Percentiles rank a stretch among this genome's conserved stretches.
These are phyloP conservation scores for Chaetomiaceae sp. DNA, from an alignment of 2,329 filamentous ascomycete genomes.

Conservation along the genomic window DNA sequence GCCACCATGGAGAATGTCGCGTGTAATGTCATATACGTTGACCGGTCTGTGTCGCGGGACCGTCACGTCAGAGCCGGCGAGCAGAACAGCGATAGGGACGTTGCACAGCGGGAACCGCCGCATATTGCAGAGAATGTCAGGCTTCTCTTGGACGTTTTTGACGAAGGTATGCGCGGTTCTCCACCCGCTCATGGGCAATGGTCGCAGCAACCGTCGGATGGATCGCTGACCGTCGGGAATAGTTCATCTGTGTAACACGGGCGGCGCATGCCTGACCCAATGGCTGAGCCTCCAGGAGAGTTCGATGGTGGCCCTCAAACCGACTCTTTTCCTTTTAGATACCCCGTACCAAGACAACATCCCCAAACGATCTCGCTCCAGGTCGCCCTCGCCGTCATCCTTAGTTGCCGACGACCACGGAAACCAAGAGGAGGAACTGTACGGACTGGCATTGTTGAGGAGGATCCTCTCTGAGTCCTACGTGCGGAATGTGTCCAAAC, in stretches of 20 bases:
- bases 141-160: constrained; percentile 51
- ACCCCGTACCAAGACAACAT: constrained; percentile 49
- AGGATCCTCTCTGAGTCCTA: constrained; percentile 56
- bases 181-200: not conserved
- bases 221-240: constrained; percentile 10
- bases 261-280: constrained; percentile 49
- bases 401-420: constrained; percentile 35
- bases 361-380: constrained; percentile 33
- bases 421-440: constrained; percentile 47
- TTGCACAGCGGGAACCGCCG: constrained; percentile 34
- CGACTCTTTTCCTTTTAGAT: constrained; percentile 55
- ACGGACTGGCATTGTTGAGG: constrained; percentile 52
- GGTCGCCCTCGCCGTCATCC: constrained; percentile 45
- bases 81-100: constrained; percentile 15
- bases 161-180: constrained; percentile 42
- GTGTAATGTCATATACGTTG: constrained; percentile 59
- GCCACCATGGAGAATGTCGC: constrained; percentile 54
- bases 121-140: constrained; percentile 44
- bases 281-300: constrained; percentile 51
- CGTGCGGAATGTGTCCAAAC: constrained; percentile 51
- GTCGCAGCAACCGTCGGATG: not conserved
- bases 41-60: constrained; percentile 48
- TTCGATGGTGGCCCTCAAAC: constrained; percentile 49
- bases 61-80: constrained; percentile 31
- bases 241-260: constrained; percentile 54